Percentiles rank a stretch among this genome's conserved stretches.
phyloP scores from a whole-genome alignment of 331 rosid genomes.

The Cydonia oblonga region DNA sequence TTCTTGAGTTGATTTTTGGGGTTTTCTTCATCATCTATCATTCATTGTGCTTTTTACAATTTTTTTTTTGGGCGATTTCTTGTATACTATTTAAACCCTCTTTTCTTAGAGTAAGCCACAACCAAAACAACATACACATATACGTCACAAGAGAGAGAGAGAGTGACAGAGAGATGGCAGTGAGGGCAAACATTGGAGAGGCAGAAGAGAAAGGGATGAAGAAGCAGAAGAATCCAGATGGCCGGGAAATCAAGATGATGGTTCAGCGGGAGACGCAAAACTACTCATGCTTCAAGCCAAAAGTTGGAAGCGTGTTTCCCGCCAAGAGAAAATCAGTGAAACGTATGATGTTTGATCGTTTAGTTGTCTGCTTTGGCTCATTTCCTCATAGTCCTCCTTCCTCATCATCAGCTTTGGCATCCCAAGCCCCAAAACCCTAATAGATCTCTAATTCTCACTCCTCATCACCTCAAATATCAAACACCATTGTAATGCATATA shows the following conservation, averaged over 20 bases:
- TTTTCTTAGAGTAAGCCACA: no score
- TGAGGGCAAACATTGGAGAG: background rate
- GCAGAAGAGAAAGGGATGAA: background rate
- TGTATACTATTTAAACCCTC: background rate
- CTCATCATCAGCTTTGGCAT: background rate
- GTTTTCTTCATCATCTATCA: background rate
- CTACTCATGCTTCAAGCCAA: background rate
- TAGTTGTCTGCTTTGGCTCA: background rate
- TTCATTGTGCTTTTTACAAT: background rate
- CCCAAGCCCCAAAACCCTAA: background rate
- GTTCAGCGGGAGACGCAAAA: background rate
- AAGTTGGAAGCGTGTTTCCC: slow-evolving; percentile 9
- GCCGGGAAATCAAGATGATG: background rate
- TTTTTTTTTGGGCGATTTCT: no score
- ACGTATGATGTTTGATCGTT: background rate
- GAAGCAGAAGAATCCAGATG: background rate
- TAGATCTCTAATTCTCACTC: background rate
- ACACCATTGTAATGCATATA: background rate
- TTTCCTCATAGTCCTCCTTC: background rate
- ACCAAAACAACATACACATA: no score
- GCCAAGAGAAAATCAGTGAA: slow-evolving; percentile 12
- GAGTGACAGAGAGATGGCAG: background rate
- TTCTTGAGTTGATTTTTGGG: background rate
- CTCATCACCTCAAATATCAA: background rate
- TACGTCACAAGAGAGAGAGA: no score